phyloP scores from a whole-genome alignment of 2,329 filamentous ascomycete species.

The Paracamarosporium sp. region DNA sequence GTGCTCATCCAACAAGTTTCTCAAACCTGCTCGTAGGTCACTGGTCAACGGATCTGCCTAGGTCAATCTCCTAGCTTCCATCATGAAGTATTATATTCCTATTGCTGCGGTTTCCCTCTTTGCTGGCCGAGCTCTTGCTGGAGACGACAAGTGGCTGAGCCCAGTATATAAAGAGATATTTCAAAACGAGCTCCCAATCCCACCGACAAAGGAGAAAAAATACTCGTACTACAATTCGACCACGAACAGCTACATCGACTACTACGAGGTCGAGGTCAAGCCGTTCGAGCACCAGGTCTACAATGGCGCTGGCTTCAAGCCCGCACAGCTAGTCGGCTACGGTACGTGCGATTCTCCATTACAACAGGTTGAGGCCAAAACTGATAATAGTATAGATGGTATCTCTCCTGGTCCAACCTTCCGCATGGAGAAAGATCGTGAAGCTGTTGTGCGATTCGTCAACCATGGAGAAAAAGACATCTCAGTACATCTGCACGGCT shows the following conservation, averaged over 20 bases:
- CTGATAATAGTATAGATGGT: slow-evolving; percentile 45
- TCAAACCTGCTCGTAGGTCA: slow-evolving; percentile 15
- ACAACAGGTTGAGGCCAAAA: not conserved
- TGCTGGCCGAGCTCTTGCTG: slow-evolving; percentile 22
- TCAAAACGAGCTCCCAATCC: slow-evolving; percentile 53
- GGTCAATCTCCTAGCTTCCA: slow-evolving; percentile 7
- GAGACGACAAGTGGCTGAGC: slow-evolving; percentile 33
- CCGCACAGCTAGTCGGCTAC: slow-evolving; percentile 57
- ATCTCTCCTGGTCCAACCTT: slow-evolving; percentile 64
- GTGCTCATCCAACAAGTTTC: not conserved
- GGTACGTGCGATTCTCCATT: slow-evolving; percentile 19
- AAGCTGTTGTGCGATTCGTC: slow-evolving; percentile 62
- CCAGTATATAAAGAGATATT: slow-evolving; percentile 48
- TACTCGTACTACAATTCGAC: slow-evolving; percentile 44
- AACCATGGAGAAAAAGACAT: slow-evolving; percentile 58
- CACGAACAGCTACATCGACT: slow-evolving; percentile 52
- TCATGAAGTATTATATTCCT: slow-evolving; percentile 21
- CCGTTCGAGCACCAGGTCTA: slow-evolving; percentile 54
- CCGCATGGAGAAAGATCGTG: slow-evolving; percentile 55
- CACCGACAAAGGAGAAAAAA: slow-evolving; percentile 51
- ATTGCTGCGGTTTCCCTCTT: slow-evolving; percentile 21
- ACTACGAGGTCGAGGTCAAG: slow-evolving; percentile 55
- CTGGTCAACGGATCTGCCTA: not conserved
- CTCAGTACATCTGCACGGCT: slow-evolving; percentile 64
- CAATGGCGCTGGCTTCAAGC: slow-evolving; percentile 42